phyloP scores from a whole-genome alignment of 225 moss, liverwort and hornwort genomes.

The Pleurozium schreberi region DNA sequence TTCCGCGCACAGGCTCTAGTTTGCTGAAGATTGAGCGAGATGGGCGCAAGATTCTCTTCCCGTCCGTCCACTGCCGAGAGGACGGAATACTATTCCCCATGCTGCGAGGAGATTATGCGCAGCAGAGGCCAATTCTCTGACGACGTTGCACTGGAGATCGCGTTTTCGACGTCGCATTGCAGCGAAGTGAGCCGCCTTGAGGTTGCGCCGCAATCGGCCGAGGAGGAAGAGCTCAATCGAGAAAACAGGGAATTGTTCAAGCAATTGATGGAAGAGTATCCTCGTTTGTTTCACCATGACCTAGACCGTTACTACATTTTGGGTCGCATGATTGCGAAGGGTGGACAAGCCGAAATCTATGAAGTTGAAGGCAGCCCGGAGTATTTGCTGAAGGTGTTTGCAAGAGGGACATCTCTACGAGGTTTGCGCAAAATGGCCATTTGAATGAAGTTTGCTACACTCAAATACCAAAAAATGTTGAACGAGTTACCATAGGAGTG shows the following conservation, averaged over 20 bases:
- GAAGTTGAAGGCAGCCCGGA: accelerated
- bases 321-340: neutral
- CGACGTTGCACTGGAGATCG: neutral
- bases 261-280: accelerated
- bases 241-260: neutral
- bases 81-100: neutral
- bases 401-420: neutral
- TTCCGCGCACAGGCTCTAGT: neutral
- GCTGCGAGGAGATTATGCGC: neutral
- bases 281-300: accelerated
- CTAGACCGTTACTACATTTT: accelerated
- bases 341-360: neutral
- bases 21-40: neutral
- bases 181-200: neutral
- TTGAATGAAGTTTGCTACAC: too few relatives aligned
- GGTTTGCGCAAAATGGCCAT: too few relatives aligned
- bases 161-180: neutral
- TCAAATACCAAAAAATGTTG: too few relatives aligned
- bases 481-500: too few relatives aligned
- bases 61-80: neutral
- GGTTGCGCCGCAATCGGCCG: neutral
- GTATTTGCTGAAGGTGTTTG: neutral
- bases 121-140: neutral
- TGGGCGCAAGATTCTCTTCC: neutral
- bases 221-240: neutral